Base-by-base conservation (phyloP, 1,284 basidiomycete genomes). In the Wolfiporia cocos region DNA sequence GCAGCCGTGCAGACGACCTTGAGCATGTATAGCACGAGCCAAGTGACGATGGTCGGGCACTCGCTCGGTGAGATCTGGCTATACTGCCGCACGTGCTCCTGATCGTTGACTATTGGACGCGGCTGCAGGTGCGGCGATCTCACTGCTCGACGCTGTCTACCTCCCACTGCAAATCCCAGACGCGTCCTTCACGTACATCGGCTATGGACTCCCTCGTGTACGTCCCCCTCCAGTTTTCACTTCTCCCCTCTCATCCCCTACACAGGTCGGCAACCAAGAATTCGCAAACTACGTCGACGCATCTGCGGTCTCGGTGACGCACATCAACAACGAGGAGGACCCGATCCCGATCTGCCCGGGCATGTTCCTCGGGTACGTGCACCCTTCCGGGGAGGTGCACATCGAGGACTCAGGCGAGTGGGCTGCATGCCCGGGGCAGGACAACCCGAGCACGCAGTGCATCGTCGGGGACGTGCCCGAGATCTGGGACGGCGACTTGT, bases 181-280 rank as follows among this genome's bases (percentile, higher is more conserved):
- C 3, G 64, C 64, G 2, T 56, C 51, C 2, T 62, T 74, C 57
- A 66, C 59, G 46, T 66, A 61, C 31, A 52, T 74, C 32, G 64
- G 56, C 0, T 76, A 70, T 51, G 70, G 71, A 17, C 65, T 79
- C 57, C 82, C 82, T 15, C 69, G 81, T 29, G 79, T 51, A 46
- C 37, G 49, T 43, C 5, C 10, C 21, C 21, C 6, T 5, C 4
- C 22, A 14, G 20, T 10, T 15, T 15, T 18, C 5, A 4, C 5
- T 10, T 12, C 10, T 20, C 30, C 39, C 6, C 6, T 11, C 23
- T 20, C 28, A 21, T 3, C 9, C 4, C 28, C 23, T 1, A 41
- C 30, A n/a, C 46, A 74, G 73, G 73, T 82, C 28, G 81, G 81
- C 7, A 83, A 84, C 53, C 68, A 73, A 49, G 73, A 62, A 0